Percentiles rank a stretch among this genome's conserved stretches.
phyloP scores from a whole-genome alignment of 768 basidiomycete species.

The Agrocybe pediades region DNA sequence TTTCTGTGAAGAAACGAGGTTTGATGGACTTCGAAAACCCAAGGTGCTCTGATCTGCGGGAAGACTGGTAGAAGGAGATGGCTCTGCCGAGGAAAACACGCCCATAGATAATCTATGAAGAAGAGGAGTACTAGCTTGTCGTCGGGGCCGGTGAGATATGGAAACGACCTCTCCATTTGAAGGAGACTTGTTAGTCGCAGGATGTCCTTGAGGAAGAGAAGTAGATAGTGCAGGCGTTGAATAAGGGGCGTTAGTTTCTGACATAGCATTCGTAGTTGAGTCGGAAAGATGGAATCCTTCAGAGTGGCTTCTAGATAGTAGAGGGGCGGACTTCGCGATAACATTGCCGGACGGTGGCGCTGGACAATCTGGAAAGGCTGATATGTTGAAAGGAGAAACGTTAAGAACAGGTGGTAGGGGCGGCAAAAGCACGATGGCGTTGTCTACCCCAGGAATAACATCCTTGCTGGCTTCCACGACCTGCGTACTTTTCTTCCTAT shows the following conservation, averaged over 20 bases:
- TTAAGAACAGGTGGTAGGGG: slow-evolving; percentile 31
- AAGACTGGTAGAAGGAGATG: slow-evolving; percentile 28
- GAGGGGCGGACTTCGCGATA: background rate
- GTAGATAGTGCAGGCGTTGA: background rate
- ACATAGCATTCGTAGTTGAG: slow-evolving; percentile 2
- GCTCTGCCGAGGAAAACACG: slow-evolving; percentile 50
- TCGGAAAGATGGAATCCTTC: slow-evolving; percentile 1
- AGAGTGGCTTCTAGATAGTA: slow-evolving; percentile 3
- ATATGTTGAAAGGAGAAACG: slow-evolving; percentile 27
- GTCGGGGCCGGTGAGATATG: slow-evolving; percentile 29
- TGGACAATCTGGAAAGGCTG: slow-evolving; percentile 7
- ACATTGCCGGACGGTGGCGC: background rate
- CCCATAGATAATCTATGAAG: slow-evolving; percentile 71
- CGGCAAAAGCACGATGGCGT: slow-evolving; percentile 12
- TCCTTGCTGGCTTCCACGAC: slow-evolving; percentile 3
- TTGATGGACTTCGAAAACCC: slow-evolving; percentile 6
- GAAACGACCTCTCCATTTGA: background rate
- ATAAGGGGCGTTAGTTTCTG: background rate
- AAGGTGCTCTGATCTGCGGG: slow-evolving; percentile 18
- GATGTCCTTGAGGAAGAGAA: background rate
- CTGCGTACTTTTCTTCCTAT: slow-evolving; percentile 40
- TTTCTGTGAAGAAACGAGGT: slow-evolving; percentile 38
- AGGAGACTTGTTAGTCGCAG: background rate
- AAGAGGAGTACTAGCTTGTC: slow-evolving; percentile 68
- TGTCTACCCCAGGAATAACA: slow-evolving; percentile 9